Evolutionary conservation across 257 asterid genomes (phyloP), one percentile per base, ranked within the genome.

Genomic region (Scutellaria minor): DNA sequence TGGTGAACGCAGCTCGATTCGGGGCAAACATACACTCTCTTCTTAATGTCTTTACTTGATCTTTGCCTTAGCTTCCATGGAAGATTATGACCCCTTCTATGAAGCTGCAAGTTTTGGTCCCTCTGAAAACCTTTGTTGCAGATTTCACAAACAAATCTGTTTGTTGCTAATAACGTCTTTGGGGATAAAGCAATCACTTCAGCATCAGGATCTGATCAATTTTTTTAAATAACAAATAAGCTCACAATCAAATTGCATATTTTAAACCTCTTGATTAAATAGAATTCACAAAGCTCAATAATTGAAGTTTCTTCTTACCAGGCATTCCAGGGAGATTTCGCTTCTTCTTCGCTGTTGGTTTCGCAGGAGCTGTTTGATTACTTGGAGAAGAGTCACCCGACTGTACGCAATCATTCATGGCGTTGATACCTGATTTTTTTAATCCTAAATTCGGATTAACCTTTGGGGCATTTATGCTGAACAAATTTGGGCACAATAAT

Each of bases 271-370:
- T 9, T 54, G 11, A 46, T 9, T 20, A 3, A 55, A 55, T 8
- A 20, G 20, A 4, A 45, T 31, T 22, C 9, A 14, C 4, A 60
- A 45, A 27, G 31, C 14, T 40, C 18, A 42, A 3, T 2, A 37
- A 11, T n/a, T 8, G 8, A 48, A 57, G 22, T 22, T 69, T 6
- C 27, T 9, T 20, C 50, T 81, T 85, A 92, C 97, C 96, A 76
- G 97, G 97, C 97, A 87, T 91, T 68, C 97, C 97, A 5, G 97
- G 97, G 15, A 89, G 93, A 82, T 85, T 91, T 35, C 97, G 75
- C 79, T 89, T 92, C 81, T 84, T 91, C 90, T 92, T 92, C 44
- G 72, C 72, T 13, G 81, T 54, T 14, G 85, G 52, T 75, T 84
- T 80, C 3, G 80, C 64, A 22, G 84, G 79, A n/a, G 81, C 71